Evolutionary conservation across 768 basidiomycete species (phyloP).

Genomic region (Auricularia sp.): DNA sequence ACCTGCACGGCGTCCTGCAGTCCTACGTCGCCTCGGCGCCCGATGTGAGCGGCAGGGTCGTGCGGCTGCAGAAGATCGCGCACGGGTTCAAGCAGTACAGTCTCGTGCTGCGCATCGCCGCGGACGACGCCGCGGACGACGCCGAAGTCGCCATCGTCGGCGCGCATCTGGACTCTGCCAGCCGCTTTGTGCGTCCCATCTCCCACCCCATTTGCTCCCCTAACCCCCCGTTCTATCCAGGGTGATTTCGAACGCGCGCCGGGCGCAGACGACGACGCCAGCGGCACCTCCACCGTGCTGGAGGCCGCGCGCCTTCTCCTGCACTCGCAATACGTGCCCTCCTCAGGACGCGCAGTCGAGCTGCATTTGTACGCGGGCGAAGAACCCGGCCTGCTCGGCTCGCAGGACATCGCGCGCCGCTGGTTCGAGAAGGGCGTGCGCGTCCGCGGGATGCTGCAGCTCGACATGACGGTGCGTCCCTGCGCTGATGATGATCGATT

Average conservation of each 20-base stretch:
- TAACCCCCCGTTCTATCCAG: background rate
- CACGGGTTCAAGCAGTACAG: background rate
- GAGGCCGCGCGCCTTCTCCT: background rate
- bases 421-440: background rate
- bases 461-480: background rate
- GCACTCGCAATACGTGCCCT: background rate
- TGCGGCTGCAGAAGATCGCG: background rate
- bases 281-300: background rate
- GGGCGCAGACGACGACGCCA: background rate
- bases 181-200: background rate
- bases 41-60: background rate
- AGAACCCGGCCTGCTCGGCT: background rate
- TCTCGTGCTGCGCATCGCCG: background rate
- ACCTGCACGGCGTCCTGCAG: background rate
- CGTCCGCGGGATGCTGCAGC: background rate
- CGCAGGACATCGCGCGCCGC: background rate
- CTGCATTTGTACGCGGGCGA: background rate
- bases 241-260: background rate
- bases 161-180: background rate
- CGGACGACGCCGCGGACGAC: background rate
- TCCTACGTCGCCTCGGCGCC: background rate
- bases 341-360: background rate
- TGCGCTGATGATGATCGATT: background rate
- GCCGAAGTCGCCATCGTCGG: background rate
- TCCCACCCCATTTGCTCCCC: background rate